These are phyloP conservation scores for Chaetomium cochliodes DNA, from an alignment of 495 filamentous ascomycete genomes.

Conservation along the genomic window DNA sequence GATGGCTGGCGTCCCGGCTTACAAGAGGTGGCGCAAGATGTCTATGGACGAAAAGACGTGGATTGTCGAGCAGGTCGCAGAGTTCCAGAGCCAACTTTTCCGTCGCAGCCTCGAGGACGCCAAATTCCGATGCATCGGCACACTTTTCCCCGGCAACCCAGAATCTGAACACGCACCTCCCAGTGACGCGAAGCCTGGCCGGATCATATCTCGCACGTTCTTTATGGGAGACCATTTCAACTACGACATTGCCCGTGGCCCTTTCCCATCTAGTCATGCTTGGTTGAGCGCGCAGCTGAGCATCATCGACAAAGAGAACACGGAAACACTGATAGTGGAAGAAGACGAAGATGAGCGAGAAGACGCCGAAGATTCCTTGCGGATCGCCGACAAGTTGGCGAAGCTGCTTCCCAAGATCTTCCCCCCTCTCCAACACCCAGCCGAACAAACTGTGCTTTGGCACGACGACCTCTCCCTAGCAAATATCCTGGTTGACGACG, in stretches of 20 bases:
- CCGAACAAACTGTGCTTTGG: not conserved
- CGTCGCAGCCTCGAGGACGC: constrained; percentile 27
- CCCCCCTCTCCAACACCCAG: not conserved
- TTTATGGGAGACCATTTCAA: constrained; percentile 27
- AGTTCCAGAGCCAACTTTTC: constrained; percentile 35
- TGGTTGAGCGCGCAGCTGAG: constrained; percentile 31
- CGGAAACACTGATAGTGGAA: constrained; percentile 2
- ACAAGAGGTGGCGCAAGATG: constrained; percentile 44
- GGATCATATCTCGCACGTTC: constrained; percentile 22
- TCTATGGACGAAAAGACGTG: constrained; percentile 37
- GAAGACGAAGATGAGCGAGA: constrained; percentile 28
- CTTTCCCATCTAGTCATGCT: constrained; percentile 33
- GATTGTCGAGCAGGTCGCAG: constrained; percentile 42
- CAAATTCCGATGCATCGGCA: constrained; percentile 41
- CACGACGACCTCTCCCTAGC: not conserved
- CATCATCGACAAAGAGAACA: constrained; percentile 31
- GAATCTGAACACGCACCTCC: not conserved
- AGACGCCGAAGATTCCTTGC: constrained; percentile 19
- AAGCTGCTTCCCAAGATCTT: constrained; percentile 12
- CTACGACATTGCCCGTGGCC: constrained; percentile 32
- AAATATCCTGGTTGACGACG: constrained; percentile 2
- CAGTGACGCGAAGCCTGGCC: constrained; percentile 12
- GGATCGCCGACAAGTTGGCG: constrained; percentile 20
- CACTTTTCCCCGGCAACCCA: not conserved
- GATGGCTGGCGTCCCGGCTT: constrained; percentile 44